Evolutionary conservation across 805 yeast genomes (phyloP).

Genomic region (Sungouiella blattae): DNA sequence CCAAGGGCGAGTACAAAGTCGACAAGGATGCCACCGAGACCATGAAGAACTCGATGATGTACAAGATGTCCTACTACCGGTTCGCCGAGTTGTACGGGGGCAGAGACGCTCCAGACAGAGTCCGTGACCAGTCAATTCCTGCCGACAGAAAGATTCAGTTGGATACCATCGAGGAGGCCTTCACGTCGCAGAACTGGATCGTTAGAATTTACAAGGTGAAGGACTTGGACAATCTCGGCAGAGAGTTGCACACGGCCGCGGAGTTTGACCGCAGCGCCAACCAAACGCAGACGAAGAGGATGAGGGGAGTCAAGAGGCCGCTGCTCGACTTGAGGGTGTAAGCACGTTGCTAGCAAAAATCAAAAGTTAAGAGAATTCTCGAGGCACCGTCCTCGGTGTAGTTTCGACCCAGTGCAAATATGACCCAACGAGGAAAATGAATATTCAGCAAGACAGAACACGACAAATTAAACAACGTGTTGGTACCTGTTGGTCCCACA

Average conservation of each 20-base stretch:
- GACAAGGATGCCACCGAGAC: conserved; percentile 78
- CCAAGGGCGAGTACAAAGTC: conserved; percentile 82
- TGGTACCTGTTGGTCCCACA: too few species aligned
- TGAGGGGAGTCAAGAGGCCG: conserved; percentile 49
- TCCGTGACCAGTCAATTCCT: conserved; percentile 77
- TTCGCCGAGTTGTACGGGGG: conserved; percentile 69
- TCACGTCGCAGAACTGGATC: conserved; percentile 94
- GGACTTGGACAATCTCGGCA: conserved; percentile 81
- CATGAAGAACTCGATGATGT: conserved; percentile 88
- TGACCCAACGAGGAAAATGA: too few species aligned
- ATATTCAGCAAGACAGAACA: too few species aligned
- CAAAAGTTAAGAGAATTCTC: too few species aligned
- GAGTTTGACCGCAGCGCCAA: conserved; percentile 42
- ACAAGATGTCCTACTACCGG: conserved; percentile 89
- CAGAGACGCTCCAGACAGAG: conserved; percentile 73
- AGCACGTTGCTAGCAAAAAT: too few species aligned
- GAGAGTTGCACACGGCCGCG: conserved; percentile 63
- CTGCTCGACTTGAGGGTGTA: conserved; percentile 48
- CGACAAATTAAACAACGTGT: too few species aligned
- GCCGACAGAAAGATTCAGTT: conserved; percentile 46
- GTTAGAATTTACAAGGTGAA: conserved; percentile 92
- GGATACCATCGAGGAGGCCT: conserved; percentile 86
- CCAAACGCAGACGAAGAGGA: conserved; percentile 36
- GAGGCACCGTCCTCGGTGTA: too few species aligned
- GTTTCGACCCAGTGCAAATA: too few species aligned